These are phyloP conservation scores for Trichoderma arundinaceum DNA, from an alignment of 2,329 filamentous ascomycete species.

Conservation along the genomic window DNA sequence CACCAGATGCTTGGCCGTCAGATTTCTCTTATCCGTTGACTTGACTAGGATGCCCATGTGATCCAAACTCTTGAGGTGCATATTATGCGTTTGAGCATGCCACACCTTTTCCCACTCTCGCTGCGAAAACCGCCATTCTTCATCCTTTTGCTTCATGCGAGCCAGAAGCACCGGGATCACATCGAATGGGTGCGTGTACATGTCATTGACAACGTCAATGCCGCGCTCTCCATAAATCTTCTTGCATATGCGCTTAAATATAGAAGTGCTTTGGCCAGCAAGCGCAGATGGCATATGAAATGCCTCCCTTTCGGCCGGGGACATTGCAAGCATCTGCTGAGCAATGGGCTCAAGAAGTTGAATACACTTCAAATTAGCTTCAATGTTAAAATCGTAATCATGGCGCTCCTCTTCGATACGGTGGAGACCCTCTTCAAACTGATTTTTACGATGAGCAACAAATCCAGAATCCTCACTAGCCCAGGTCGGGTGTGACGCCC, in stretches of 20 bases:
- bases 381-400: slow-evolving; percentile 98
- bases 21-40: slow-evolving; percentile 85
- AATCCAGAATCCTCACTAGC: slow-evolving; percentile 98
- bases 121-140: slow-evolving; percentile 96
- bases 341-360: slow-evolving; percentile 94
- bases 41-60: slow-evolving; percentile 94
- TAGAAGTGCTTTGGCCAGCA: slow-evolving; percentile 91
- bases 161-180: slow-evolving; percentile 89
- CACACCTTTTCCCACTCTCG: slow-evolving; percentile 99
- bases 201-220: slow-evolving; percentile 81
- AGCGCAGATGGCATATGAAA: slow-evolving; percentile 85
- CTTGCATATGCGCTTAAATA: slow-evolving; percentile 96
- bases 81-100: slow-evolving; percentile 92
- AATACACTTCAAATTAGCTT: slow-evolving; percentile 91
- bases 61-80: slow-evolving; percentile 95
- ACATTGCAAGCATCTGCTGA: slow-evolving; percentile 84
- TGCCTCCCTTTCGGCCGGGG: slow-evolving; percentile 69
- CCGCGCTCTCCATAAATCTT: slow-evolving; percentile 95
- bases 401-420: slow-evolving; percentile 97
- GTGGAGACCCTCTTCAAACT: slow-evolving; percentile 91
- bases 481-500: slow-evolving; percentile 99
- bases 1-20: slow-evolving; percentile 87
- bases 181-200: slow-evolving; percentile 82
- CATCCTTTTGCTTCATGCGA: slow-evolving; percentile 91
- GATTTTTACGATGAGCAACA: slow-evolving; percentile 95